Base-by-base conservation (phyloP, 176 grass and related monocot species). In the Carex myosuroides region DNA sequence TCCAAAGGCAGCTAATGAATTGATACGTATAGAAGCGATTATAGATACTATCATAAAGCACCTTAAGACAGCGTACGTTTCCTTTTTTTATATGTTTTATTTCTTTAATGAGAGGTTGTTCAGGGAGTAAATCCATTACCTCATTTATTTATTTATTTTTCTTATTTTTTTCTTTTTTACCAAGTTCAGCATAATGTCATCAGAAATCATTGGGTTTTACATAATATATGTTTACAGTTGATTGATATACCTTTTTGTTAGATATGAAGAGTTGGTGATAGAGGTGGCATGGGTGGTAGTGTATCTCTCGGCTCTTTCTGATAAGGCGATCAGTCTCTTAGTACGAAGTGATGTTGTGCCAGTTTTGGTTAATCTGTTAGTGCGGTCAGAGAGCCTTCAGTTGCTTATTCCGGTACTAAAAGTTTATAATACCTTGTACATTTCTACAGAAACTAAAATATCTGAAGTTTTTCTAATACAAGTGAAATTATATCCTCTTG, bases 251-350 rank as follows among this genome's bases (percentile, higher is more conserved):
- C 16, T 32, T 81, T 93, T 84, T 62, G 9, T 86, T 70, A 99
- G 93, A 79, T 93, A 95, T 75, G 93, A 99, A 80, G 93, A 95
- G 48, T 55, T 99, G 22, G 91, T 85, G 68, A 99, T 91, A 73
- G 96, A 99, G 90, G 93, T 99, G 70, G 93, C 93, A 12, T 99
- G 96, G 96, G 89, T 99, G 54, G 86, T 99, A 13, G 93, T 99
- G 10, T 99, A 99, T 91, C 86, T 99, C 64, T 99, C 96, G 85
- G 93, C 88, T 74, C 91, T 95, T 89, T 95, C 93, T 78, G 89
- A 99, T 90, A 91, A 87, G 50, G 89, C 86, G 64, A 80, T 81
- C 44, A 81, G 65, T 68, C 86, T 90, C 61, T 87, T 95, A 64
- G 86, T 84, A 79, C 88, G 79, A 90, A 93, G 89, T 81, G 82